Percentiles rank a stretch among this genome's conserved stretches.
Conservation (phyloP, 495 filamentous ascomycete species). For the Xylaria castorea region DNA sequence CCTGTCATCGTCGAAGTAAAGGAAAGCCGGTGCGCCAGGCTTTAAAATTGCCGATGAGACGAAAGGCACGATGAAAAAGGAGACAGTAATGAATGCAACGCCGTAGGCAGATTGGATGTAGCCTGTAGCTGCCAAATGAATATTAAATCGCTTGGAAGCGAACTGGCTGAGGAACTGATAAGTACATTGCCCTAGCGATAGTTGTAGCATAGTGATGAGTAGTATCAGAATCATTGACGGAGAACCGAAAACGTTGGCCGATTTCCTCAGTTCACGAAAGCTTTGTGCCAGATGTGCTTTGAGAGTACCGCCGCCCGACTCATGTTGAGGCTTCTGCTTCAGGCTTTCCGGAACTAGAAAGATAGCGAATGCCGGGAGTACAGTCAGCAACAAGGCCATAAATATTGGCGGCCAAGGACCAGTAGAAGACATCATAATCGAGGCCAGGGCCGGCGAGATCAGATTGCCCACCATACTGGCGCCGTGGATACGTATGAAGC, state of each 20-base stretch:
- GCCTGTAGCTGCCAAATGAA: constrained; percentile 38
- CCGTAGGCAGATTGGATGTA: constrained; percentile 43
- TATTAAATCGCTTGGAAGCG: constrained; percentile 39
- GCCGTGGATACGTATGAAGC: constrained; percentile 61
- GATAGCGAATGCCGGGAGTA: constrained; percentile 39
- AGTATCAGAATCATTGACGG: constrained; percentile 35
- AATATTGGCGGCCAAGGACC: constrained; percentile 63
- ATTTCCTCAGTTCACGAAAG: constrained; percentile 34
- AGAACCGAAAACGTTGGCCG: constrained; percentile 30
- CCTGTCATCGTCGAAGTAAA: constrained; percentile 34
- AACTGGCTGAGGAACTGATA: constrained; percentile 42
- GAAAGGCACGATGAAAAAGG: constrained; percentile 35
- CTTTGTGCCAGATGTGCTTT: constrained; percentile 27
- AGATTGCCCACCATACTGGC: constrained; percentile 57
- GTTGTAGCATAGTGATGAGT: constrained; percentile 34
- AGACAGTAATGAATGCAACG: constrained; percentile 34
- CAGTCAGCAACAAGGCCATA: constrained; percentile 38
- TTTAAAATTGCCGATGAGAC: constrained; percentile 31
- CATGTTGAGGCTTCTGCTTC: constrained; percentile 5
- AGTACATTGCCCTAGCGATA: constrained; percentile 34
- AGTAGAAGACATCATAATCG: constrained; percentile 61
- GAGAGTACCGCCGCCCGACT: constrained; percentile 14
- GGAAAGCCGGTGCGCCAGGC: constrained; percentile 27
- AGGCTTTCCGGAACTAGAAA: constrained; percentile 57
- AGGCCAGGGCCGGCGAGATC: constrained; percentile 58